phyloP scores from a whole-genome alignment of 2,329 filamentous ascomycete genomes.

The Capronia americana region DNA sequence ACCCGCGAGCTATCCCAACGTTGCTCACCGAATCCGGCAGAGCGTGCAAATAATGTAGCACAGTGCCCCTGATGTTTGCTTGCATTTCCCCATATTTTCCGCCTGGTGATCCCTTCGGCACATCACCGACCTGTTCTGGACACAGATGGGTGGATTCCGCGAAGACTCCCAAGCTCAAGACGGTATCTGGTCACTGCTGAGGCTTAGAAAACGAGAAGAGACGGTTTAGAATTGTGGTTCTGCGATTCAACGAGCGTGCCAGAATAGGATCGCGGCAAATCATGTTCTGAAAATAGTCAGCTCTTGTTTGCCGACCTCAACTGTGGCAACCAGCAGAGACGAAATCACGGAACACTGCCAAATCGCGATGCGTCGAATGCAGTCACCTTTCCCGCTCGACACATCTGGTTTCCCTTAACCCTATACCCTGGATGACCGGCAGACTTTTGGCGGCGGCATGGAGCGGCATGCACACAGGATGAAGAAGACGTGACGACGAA shows the following conservation, averaged over 20 bases:
- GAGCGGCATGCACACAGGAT: conserved; percentile 2
- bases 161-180: background rate
- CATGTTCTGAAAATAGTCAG: conserved; percentile 1
- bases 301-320: conserved; percentile 20
- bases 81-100: conserved; percentile 23
- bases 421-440: background rate
- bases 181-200: background rate
- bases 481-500: conserved; percentile 13
- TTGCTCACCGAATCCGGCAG: conserved; percentile 13
- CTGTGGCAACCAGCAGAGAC: conserved; percentile 18
- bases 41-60: conserved; percentile 22
- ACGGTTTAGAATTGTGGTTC: background rate
- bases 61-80: conserved; percentile 35
- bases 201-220: background rate
- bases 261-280: background rate
- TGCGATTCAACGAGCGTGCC: background rate
- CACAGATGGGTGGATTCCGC: background rate
- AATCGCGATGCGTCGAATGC: conserved; percentile 11
- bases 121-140: conserved; percentile 13
- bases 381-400: conserved; percentile 17
- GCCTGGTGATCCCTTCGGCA: conserved; percentile 27
- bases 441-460: conserved; percentile 4
- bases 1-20: conserved; percentile 16
- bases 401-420: background rate
- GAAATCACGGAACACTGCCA: conserved; percentile 18